These are phyloP conservation scores for Daldinia caldariorum DNA, from an alignment of 495 filamentous ascomycete genomes.

Conservation along the genomic window DNA sequence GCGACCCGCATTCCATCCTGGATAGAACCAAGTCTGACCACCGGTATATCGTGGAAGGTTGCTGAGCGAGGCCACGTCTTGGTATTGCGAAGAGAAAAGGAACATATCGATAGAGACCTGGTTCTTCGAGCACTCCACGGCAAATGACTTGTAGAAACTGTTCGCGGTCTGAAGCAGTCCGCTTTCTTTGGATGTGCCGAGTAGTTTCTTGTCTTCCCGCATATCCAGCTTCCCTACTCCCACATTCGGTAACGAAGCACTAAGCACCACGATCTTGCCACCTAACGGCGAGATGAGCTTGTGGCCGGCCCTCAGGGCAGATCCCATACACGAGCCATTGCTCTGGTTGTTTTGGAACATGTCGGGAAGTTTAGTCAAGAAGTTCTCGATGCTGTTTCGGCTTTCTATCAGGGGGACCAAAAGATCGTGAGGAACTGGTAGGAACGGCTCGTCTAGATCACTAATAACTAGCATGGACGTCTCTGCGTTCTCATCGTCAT, in stretches of 20 bases:
- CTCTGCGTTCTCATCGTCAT: slow-evolving; percentile 82
- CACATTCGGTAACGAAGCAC: slow-evolving; percentile 87
- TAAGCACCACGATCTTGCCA: slow-evolving; percentile 92
- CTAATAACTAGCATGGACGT: slow-evolving; percentile 93
- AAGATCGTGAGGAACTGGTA: slow-evolving; percentile 90
- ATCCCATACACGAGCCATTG: slow-evolving; percentile 87
- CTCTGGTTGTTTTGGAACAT: slow-evolving; percentile 98
- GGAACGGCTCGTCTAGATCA: slow-evolving; percentile 95
- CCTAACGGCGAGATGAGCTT: slow-evolving; percentile 93
- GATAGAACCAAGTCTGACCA: slow-evolving; percentile 98
- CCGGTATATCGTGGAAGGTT: slow-evolving; percentile 96
- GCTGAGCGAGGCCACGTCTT: slow-evolving; percentile 94
- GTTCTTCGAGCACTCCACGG: slow-evolving; percentile 97
- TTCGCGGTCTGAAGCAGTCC: slow-evolving; percentile 87
- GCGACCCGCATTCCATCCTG: slow-evolving; percentile 94
- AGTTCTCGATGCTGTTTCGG: slow-evolving; percentile 86
- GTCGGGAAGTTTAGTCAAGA: slow-evolving; percentile 88
- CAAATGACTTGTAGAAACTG: slow-evolving; percentile 99
- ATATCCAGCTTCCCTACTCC: slow-evolving; percentile 91
- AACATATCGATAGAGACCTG: slow-evolving; percentile 99
- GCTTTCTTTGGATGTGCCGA: slow-evolving; percentile 93
- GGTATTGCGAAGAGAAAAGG: slow-evolving; percentile 95
- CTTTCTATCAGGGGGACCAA: slow-evolving; percentile 90
- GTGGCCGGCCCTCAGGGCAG: slow-evolving; percentile 90
- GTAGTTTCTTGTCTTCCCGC: slow-evolving; percentile 95